phyloP scores from a whole-genome alignment of 2,329 filamentous ascomycete species.

The Botrytis aclada region DNA sequence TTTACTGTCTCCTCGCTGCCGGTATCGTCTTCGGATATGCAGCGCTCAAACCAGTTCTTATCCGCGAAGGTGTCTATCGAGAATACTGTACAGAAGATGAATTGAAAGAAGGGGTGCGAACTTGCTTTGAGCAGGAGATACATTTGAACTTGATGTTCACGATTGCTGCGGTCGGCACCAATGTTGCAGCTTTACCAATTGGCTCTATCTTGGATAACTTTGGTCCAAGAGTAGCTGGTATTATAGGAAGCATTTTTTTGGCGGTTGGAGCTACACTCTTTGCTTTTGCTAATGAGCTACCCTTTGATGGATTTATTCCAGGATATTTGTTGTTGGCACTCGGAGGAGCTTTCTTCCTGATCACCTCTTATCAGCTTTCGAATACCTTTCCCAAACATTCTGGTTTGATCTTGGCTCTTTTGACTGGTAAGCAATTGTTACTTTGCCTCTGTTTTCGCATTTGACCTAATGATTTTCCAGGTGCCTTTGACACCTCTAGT shows the following conservation, averaged over 20 bases:
- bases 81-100: slow-evolving; percentile 58
- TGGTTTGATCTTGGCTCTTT: slow-evolving; percentile 73
- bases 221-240: slow-evolving; percentile 73
- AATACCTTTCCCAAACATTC: slow-evolving; percentile 77
- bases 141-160: slow-evolving; percentile 90
- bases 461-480: background rate
- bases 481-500: slow-evolving; percentile 80
- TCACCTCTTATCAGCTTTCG: slow-evolving; percentile 79
- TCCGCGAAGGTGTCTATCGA: slow-evolving; percentile 68
- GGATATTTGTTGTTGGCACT: slow-evolving; percentile 75
- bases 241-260: slow-evolving; percentile 68
- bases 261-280: slow-evolving; percentile 68
- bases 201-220: slow-evolving; percentile 81
- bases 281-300: slow-evolving; percentile 60
- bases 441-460: background rate
- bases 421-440: slow-evolving; percentile 52
- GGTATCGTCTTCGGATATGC: slow-evolving; percentile 84
- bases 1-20: slow-evolving; percentile 74
- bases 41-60: slow-evolving; percentile 76
- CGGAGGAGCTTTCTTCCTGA: slow-evolving; percentile 78
- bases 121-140: slow-evolving; percentile 60
- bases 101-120: slow-evolving; percentile 46
- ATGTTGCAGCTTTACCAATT: slow-evolving; percentile 80
- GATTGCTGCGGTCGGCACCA: slow-evolving; percentile 80
- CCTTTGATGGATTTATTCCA: slow-evolving; percentile 71